Conservation (phyloP, 257 asterid species). For the Striga asiatica region DNA sequence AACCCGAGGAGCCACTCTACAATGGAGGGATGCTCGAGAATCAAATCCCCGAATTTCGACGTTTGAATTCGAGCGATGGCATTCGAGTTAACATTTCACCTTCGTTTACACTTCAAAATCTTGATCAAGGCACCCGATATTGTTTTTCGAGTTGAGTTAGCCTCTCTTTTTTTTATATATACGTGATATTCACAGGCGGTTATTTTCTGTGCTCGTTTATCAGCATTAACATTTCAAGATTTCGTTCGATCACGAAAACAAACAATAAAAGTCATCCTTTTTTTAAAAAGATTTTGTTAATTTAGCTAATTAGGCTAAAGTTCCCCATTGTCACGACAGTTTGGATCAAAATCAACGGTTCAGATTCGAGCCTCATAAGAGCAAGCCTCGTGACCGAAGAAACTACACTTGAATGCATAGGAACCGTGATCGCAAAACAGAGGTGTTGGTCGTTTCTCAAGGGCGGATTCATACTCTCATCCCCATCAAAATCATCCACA, state of each 20-base stretch:
- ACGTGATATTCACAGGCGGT: too few relatives aligned
- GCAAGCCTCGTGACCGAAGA: conserved; percentile 36
- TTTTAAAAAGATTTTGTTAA: too few relatives aligned
- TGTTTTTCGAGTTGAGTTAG: conserved; percentile 60
- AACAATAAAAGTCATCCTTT: too few relatives aligned
- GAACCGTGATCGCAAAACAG: conserved; percentile 46
- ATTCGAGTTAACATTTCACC: conserved; percentile 13
- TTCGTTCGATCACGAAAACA: too few relatives aligned
- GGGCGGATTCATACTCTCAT: conserved; percentile 55
- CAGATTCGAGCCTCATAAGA: conserved; percentile 28
- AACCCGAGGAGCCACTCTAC: conserved; percentile 55
- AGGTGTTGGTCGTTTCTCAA: conserved; percentile 77
- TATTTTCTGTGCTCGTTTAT: too few relatives aligned
- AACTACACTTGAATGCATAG: conserved; percentile 31
- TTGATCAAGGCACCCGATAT: conserved; percentile 27
- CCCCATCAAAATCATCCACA: conserved; percentile 32
- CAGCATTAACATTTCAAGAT: too few relatives aligned
- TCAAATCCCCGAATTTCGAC: conserved; percentile 12
- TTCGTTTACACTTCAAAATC: conserved; percentile 28
- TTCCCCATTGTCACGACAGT: conserved; percentile 17
- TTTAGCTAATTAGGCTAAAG: too few relatives aligned
- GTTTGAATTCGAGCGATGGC: too few relatives aligned
- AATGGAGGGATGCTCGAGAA: conserved; percentile 54
- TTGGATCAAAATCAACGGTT: conserved; percentile 45
- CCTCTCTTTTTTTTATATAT: not conserved